Conservation (phyloP, 2,329 filamentous ascomycete species). For the Aspergillus aculeatinus region DNA sequence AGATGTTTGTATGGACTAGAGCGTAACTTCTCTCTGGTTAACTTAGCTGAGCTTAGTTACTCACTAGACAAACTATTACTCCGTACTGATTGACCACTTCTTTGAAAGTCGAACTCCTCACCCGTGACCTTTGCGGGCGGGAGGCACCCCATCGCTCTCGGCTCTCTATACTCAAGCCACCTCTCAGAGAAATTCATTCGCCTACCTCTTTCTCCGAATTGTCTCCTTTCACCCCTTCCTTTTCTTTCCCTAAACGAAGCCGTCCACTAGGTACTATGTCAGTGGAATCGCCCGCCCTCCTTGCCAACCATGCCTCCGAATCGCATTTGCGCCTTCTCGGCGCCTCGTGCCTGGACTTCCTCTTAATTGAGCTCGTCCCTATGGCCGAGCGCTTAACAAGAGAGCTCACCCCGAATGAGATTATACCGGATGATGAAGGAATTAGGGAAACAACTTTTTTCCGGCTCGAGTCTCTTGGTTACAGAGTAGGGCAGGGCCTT, state of each 20-base stretch:
- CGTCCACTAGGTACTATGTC: conserved; percentile 56
- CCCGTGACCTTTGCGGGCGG: not conserved
- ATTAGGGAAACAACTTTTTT: conserved; percentile 81
- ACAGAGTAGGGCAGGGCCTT: conserved; percentile 86
- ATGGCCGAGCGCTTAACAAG: conserved; percentile 83
- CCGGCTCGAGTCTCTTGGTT: conserved; percentile 79
- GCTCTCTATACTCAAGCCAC: not conserved
- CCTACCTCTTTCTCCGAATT: too few species aligned
- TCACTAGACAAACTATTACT: too few species aligned
- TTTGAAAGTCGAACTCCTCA: not conserved
- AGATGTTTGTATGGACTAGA: too few species aligned
- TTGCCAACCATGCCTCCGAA: conserved; percentile 68
- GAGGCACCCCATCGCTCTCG: not conserved
- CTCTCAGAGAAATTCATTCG: not conserved
- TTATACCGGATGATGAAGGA: conserved; percentile 59
- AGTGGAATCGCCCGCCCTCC: conserved; percentile 67
- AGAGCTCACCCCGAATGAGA: conserved; percentile 53
- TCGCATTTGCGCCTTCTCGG: conserved; percentile 73
- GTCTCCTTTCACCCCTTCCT: too few species aligned
- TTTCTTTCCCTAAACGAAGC: too few species aligned
- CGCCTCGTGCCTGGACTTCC: conserved; percentile 85
- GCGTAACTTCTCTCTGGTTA: too few species aligned
- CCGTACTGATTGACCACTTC: too few species aligned
- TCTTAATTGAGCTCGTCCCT: conserved; percentile 94
- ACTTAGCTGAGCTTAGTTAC: too few species aligned